Evolutionary conservation across 2,329 filamentous ascomycete species (phyloP), one percentile per base, ranked within the genome.

Genomic region (Epicoccum nigrum): DNA sequence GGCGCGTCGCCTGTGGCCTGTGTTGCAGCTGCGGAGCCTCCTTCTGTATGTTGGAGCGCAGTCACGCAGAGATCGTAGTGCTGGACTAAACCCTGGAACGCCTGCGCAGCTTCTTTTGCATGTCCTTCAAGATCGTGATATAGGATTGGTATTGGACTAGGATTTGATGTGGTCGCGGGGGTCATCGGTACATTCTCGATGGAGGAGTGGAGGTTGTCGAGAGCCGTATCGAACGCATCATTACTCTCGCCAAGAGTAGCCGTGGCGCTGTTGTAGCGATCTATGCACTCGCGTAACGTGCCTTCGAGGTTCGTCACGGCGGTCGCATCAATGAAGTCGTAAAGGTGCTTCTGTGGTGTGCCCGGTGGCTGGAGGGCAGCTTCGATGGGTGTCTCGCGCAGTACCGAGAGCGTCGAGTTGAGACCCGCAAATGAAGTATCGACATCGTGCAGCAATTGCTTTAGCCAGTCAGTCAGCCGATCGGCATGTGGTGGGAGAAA

Each of bases 41-140:
- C 78, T 75, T 96, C 92, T 3, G 92, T 97, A 42, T 93, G 91
- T 53, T 92, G 89, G 34, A 97, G 87, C 1, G 93, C 93, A 1
- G 88, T 93, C 12, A 96, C 90, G 71, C 93, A 97, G 58, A 96
- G 84, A 71, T 97, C 93, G 69, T 96, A 97, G 74, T 97, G 93
- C 20, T 83, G 84, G 7, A 91, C 92, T 4, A 97, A 78, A 1
- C 88, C 91, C 49, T 90, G 84, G 1, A 97, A 83, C 4, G 91
- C 81, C 50, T 87, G 81, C 4, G 92, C 93, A 86, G 95, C 93
- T 63, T 87, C 85, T 56, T 89, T 86, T 0, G 92, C 92, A 60
- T 93, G 86, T 12, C 80, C 80, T 58, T 92, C 86, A 28, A 96
- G 80, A 2, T 72, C 68, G 44, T 75, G 75, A 56, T 82, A 81